phyloP scores from a whole-genome alignment of 148 eudicot species.

The Chenopodium album region DNA sequence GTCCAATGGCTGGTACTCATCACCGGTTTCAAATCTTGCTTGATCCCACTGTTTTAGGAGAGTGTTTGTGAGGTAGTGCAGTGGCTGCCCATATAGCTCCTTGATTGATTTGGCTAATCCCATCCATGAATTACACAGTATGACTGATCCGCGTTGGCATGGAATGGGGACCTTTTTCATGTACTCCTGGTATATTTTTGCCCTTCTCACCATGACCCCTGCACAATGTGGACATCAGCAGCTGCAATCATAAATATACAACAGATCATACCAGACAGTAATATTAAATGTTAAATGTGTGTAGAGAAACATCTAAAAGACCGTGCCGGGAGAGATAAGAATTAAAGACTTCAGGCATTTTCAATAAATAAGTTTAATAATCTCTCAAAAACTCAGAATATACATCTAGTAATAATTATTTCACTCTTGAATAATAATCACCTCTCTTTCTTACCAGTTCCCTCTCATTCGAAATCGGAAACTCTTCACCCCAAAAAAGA shows the following conservation, averaged over 20 bases:
- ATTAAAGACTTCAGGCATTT: not conserved
- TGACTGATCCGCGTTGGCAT: slow-evolving; percentile 47
- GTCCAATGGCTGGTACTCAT: slow-evolving; percentile 51
- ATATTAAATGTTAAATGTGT: not conserved
- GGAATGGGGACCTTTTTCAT: slow-evolving; percentile 72
- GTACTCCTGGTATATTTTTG: slow-evolving; percentile 72
- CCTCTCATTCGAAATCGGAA: too few species aligned
- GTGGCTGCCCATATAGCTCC: slow-evolving; percentile 65
- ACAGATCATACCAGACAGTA: not conserved
- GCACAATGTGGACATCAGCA: slow-evolving; percentile 21
- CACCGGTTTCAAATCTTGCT: slow-evolving; percentile 49
- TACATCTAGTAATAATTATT: not conserved
- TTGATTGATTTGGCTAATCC: slow-evolving; percentile 66
- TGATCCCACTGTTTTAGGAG: slow-evolving; percentile 65
- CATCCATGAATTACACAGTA: slow-evolving; percentile 70
- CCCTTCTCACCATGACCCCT: slow-evolving; percentile 47
- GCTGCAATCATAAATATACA: not conserved
- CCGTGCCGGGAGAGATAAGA: not conserved
- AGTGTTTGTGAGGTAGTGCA: slow-evolving; percentile 73
- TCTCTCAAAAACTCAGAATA: not conserved
- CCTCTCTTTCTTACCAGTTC: not conserved
- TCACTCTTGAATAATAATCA: not conserved
- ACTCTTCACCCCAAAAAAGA: too few species aligned
- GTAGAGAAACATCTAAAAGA: not conserved
- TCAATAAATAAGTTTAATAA: not conserved